Percentiles rank a stretch among this genome's conserved stretches.
Evolutionary conservation across 2,329 filamentous ascomycete genomes (phyloP).

Genomic region (Gnomoniopsis smithogilvyi): DNA sequence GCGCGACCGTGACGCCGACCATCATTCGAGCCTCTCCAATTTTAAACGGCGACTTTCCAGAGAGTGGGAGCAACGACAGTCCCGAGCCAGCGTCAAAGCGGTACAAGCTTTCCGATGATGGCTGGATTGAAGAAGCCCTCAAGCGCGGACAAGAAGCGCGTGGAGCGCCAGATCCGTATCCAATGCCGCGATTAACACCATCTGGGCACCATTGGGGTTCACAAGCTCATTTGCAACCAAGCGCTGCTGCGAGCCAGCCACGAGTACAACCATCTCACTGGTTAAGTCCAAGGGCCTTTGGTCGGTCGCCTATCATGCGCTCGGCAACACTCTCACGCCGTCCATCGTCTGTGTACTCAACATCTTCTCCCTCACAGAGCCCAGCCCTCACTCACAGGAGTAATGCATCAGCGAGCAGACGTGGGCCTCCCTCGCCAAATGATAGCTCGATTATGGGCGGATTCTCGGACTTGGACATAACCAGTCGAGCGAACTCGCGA

Average conservation of each 20-base stretch:
- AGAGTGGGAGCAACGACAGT: neutral
- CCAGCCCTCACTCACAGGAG: slow-evolving; percentile 1
- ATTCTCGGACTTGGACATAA: neutral
- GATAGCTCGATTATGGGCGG: neutral
- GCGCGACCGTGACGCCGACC: neutral
- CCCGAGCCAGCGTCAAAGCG: neutral
- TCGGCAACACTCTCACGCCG: neutral
- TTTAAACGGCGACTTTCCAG: neutral
- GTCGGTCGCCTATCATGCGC: neutral
- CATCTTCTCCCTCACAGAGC: neutral
- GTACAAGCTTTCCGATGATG: neutral
- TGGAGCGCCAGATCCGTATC: neutral
- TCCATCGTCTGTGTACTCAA: slow-evolving; percentile 4
- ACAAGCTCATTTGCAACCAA: neutral
- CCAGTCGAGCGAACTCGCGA: neutral
- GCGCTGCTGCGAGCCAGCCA: neutral
- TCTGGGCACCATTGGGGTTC: neutral
- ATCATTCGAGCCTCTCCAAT: no score
- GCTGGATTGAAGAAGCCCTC: neutral
- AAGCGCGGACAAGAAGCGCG: neutral
- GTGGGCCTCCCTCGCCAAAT: slow-evolving; percentile 1
- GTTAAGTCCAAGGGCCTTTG: neutral
- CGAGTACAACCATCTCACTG: neutral
- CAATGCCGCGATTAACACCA: neutral
- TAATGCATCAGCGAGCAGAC: neutral